Evolutionary conservation across 1,284 basidiomycete species (phyloP), one percentile per base, ranked within the genome.

Genomic region (Neonothopanus nambi): DNA sequence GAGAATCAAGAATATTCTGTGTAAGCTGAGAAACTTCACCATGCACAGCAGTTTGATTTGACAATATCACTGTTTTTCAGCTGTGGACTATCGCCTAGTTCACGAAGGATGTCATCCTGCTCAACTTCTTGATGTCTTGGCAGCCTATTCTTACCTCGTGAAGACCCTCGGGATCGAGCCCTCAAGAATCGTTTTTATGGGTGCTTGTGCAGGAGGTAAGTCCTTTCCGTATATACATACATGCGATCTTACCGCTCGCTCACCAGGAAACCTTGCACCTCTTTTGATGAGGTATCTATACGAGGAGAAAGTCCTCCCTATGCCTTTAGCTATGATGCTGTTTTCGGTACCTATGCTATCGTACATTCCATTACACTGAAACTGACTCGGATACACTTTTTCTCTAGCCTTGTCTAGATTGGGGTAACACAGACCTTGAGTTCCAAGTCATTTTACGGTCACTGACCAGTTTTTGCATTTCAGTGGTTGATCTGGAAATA

Each of bases 61-160:
- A 33, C 30, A 33, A 4, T 42, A 26, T n/a, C 23, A 23, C 18
- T 36, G 11, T 24, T 21, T 26, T 35, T n/a, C 33, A 65, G 63
- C 62, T 17, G 43, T 63, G 9, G 61, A 65, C 33, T 65, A 63
- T 48, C 59, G 63, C 17, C 52, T 65, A n/a, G 46, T 51, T 1
- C 38, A 54, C 26, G 63, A 63, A 45, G 51, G 54, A 28, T 59
- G 57, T 18, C 63, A 65, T 52, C 63, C 62, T 2, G 63, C 50
- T 15, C 63, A 62, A 46, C 57, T 65, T 15, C 58, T 61, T 8
- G 62, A 65, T 49, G 63, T 58, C 9, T 47, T 63, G n/a, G 46
- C 63, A 33, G 63, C 54, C 9, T 65, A 65, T 44, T 37, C 51
- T 30, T 52, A 65, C 48, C 57, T 65, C 30, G 47, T 58, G 11